Evolutionary conservation across 2,329 filamentous ascomycete species (phyloP).

Genomic region (Magnaporthiopsis rhizophila): DNA sequence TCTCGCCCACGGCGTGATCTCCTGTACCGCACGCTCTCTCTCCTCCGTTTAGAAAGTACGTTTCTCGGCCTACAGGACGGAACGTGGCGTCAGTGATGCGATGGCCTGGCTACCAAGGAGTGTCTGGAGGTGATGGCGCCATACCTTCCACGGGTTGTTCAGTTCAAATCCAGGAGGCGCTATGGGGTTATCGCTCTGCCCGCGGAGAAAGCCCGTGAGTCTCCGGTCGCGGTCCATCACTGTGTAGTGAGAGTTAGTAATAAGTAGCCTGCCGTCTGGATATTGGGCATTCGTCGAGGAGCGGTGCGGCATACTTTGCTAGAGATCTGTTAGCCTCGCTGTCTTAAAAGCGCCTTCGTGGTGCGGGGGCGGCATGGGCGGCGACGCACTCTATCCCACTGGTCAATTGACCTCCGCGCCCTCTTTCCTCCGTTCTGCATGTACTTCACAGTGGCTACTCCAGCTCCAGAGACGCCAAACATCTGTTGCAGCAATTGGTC

Average conservation of each 20-base stretch:
- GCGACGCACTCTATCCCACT: constrained; percentile 51
- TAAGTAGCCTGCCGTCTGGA: neutral
- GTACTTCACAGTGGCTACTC: constrained; percentile 47
- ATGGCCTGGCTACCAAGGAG: neutral
- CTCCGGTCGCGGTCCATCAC: constrained; percentile 60
- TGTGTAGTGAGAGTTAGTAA: constrained; percentile 20
- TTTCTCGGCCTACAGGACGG: constrained; percentile 39
- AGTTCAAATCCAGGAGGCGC: constrained; percentile 54
- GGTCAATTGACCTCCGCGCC: constrained; percentile 50
- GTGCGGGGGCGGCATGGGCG: neutral
- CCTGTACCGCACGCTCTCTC: neutral
- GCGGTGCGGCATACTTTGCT: constrained; percentile 44
- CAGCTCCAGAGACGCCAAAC: constrained; percentile 53
- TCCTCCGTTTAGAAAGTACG: constrained; percentile 26
- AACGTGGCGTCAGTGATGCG: constrained; percentile 12
- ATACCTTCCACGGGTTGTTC: constrained; percentile 57
- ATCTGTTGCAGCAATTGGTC: constrained; percentile 36
- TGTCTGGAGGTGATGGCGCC: constrained; percentile 15
- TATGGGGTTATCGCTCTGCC: constrained; percentile 45
- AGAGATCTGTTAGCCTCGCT: constrained; percentile 21
- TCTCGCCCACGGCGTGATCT: constrained; percentile 22
- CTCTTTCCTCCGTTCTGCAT: constrained; percentile 54
- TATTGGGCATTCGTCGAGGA: neutral
- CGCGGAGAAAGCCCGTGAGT: constrained; percentile 50
- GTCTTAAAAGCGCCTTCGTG: constrained; percentile 18